Evolutionary conservation across 2,329 filamentous ascomycete genomes (phyloP), one percentile per base, ranked within the genome.

Genomic region (Curvularia eragrostidis): DNA sequence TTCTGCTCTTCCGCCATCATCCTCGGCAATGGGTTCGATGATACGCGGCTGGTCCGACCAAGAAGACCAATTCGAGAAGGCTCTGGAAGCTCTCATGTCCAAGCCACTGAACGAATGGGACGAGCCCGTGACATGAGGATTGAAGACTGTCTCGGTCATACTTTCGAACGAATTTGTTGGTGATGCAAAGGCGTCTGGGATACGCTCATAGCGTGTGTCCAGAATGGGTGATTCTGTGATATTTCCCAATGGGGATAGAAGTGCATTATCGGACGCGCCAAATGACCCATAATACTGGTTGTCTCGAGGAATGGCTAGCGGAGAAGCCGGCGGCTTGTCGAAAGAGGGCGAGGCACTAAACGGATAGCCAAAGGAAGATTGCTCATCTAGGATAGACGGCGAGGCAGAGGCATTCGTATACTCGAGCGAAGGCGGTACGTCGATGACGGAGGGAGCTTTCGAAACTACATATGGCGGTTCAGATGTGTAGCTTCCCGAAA

Each of bases 71-170:
- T 69, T 72, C 1, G 64, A 55, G 32, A 75, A 68, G 13, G 68
- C 69, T 32, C 74, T 65, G 19, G 73, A 74, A 18, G 66, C 61
- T 42, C 64, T 63, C 26, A 74, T 62, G n/a, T 75, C 73, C 13
- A 67, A 60, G 8, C 56, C 55, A 47, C 66, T 73, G 52, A 75
- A 75, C 15, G 69, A 62, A 28, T 74, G 65, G 3, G 63, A 63
- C 0, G 73, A 73, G 13, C 62, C 62, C n/a, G 66, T 57, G 10
- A 75, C 42, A 51, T 70, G 58, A 2, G 72, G 72, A 46, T 75
- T 76, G 58, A 71, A 67, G 9, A 71, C 51, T 2, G 64, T 59
- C n/a, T 62, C 59, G n/a, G 67, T 51, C 9, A 66, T 61, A 8
- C 65, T 68, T 36, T 67, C 61, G n/a, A 67, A 55, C 23, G 71